Evolutionary conservation across 2,329 filamentous ascomycete species (phyloP), one percentile per base, ranked within the genome.

Genomic region (Botrytis hyacinthi): DNA sequence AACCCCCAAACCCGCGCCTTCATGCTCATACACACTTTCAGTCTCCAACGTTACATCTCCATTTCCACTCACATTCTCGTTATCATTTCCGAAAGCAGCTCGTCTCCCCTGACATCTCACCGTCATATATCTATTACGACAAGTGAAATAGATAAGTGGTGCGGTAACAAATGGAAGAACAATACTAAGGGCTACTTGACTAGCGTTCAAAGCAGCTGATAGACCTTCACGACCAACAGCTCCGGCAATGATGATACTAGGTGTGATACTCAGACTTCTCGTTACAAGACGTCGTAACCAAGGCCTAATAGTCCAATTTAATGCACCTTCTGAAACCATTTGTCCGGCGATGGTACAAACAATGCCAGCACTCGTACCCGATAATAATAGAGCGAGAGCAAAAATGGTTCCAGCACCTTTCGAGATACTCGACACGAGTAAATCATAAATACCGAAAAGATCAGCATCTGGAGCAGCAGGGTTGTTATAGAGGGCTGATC

Each of bases 271-370:
- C 80, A 97, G 93, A 68, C 87, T 89, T 40, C 94, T 88, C 0
- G 94, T 97, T 68, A 95, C 82, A 6, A 97, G 86, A 18, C 94
- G 87, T 3, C 94, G 90, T 16, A 95, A 79, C 94, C 94, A 97
- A 0, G 94, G 94, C 75, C 86, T 86, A 46, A 95, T 82, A 8
- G 83, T 89, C 92, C 93, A 94, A 65, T 89, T 89, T 62, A 97
- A 82, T 75, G 94, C 93, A 10, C 94, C 94, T 81, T 97, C 94
- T 75, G 90, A 91, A 35, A 97, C 91, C 90, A 97, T 96, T 81
- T 97, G 94, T 0, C 94, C 94, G 0, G 94, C 89, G 77, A 97
- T 96, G 1, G 94, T 97, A 83, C 94, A 97, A 3, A 97, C 91
- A 51, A 97, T 93, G 9, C 94, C 94, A 0, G 94, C 94, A 0